Base-by-base conservation (phyloP, 129 eudicot species). In the Silybum marianum region DNA sequence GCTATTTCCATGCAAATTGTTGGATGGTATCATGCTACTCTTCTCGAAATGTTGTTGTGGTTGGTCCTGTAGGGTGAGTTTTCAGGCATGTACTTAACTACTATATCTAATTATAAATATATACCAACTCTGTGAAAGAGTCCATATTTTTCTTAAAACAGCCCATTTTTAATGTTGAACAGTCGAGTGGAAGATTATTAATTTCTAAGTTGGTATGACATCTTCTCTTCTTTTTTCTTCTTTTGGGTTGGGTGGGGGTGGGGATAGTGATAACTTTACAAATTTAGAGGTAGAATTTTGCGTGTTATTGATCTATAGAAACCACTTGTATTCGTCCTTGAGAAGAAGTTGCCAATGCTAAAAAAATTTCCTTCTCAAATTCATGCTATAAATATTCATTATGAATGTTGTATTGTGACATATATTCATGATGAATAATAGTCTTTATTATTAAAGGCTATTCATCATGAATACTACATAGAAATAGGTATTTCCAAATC, bases 301-400 rank as follows among this genome's bases (percentile, higher is more conserved):
- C 12, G 16, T 39, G 62, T 38, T 72, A 21, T 21, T 12, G 4
- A 22, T 72, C 2, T 73, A 39, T 73, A 28, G 14, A 73, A 13
- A 73, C 77, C 48, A 40, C 26, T 23, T 73, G 38, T 73, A 73
- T 30, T 40, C 24, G 77, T n/a, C 19, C 24, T 60, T n/a, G 24
- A 44, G 9, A 40, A 13, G 23, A 6, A 11, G 58, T 7, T 21
- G 48, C 14, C 3, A 12, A 42, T 42, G 48, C 48, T 9, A n/a
- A n/a, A n/a, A n/a, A 42, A 42, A 42, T 42, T 7, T 42, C 13
- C 48, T 42, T 42, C 48, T 9, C 9, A 38, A 38, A 7, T 38
- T 38, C 48, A 42, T 12, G 10, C 10, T 13, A 42, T 42, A 42
- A 39, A 39, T 39, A 39, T 39, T 39, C 11, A 39, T 39, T 10